phyloP scores from a whole-genome alignment of 192 early-diverging fungal species.

The Gryganskiella cystojenkinii region DNA sequence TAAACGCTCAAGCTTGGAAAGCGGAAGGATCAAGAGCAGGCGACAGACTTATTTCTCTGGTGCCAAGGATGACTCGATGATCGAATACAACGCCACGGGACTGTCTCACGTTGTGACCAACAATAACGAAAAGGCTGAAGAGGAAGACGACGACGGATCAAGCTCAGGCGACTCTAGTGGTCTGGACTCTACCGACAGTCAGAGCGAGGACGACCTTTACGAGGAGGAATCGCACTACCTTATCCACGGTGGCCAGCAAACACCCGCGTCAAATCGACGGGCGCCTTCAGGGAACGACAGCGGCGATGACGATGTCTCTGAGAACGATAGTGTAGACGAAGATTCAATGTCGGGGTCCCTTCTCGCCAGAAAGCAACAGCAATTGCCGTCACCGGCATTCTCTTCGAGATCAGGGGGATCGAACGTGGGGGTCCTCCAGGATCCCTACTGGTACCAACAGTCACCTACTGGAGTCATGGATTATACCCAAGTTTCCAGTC shows the following conservation, averaged over 20 bases:
- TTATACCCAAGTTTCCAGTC: neutral
- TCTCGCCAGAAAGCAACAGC: constrained; percentile 5
- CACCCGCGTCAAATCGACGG: neutral
- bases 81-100: constrained; percentile 7
- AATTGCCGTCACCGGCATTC: constrained; percentile 39
- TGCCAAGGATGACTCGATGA: neutral
- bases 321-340: neutral
- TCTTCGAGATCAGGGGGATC: constrained; percentile 9
- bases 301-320: constrained; percentile 17
- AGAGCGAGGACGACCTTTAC: constrained; percentile 19
- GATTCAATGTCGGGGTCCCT: neutral
- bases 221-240: constrained; percentile 4
- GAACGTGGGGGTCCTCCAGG: neutral
- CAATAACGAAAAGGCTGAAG: constrained; percentile 3
- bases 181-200: constrained; percentile 9
- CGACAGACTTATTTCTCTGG: neutral
- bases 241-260: constrained; percentile 2
- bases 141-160: constrained; percentile 3
- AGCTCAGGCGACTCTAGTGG: constrained; percentile 13
- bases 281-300: neutral
- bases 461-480: too few species aligned
- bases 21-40: neutral
- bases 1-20: constrained; percentile 17
- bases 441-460: too few species aligned
- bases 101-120: constrained; percentile 1